Base-by-base conservation (phyloP, 176 grass and related monocot species). In the Melocanna baccifera region DNA sequence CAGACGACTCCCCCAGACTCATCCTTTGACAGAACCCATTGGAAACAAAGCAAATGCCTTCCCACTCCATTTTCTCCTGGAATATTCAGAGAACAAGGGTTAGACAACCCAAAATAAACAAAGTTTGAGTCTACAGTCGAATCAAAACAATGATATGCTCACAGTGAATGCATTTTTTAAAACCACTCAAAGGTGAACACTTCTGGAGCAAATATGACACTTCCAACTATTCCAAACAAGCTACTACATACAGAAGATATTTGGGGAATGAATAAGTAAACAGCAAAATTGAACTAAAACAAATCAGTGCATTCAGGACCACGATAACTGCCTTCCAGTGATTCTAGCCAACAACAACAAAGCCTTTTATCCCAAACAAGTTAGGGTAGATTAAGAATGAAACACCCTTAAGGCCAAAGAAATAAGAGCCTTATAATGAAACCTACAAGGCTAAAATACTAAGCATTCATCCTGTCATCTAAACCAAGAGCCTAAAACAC, bases 21-120 rank as follows among this genome's bases (percentile, higher is more conserved):
- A 83, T 90, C 59, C 69, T 30, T 82, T 18, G 30, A 90, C 58
- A 78, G 36, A 65, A 79, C 34, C 40, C 74, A 36, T 51, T 73
- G 57, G 56, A 78, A 72, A 82, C 45, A 70, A 57, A 36, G 45
- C 46, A 86, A 70, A 82, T 56, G 22, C 46, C 72, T 83, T 69
- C 7, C 71, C 34, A 42, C 25, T 2, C 67, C 68, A 28, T 30
- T 83, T 16, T 39, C 36, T 46, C 67, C 89, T 91, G 85, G 52
- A 87, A 80, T 62, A 80, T 67, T 47, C 40, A 26, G 6, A 83
- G 16, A 67, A 73, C 0, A 37, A 55, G 13, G 2, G 51, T 73
- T 72, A 77, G 66, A 77, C 11, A 19, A 2, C 14, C 16, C 14
- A 12, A 76, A 58, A 53, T 66, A 19, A 85, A 47, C 28, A 43